A percentile compares a stretch with the other conserved stretches of the same genome.
Evolutionary conservation across 176 grass and related monocot genomes (phyloP).

Genomic region (Carex littledalei): DNA sequence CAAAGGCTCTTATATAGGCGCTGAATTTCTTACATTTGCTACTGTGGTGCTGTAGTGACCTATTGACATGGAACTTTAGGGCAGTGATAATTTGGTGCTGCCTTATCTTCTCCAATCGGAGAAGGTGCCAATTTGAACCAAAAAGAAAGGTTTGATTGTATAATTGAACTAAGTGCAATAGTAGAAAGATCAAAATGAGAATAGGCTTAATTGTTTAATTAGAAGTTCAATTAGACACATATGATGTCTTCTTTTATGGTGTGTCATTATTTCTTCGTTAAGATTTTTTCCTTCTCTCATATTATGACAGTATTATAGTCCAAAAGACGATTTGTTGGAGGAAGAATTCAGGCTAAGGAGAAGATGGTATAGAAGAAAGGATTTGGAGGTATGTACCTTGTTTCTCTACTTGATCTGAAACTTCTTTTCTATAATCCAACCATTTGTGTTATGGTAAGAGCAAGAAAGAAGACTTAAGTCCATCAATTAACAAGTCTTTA

Average conservation of each 20-base stretch:
- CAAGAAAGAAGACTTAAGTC: neutral
- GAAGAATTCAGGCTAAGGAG: slow-evolving; percentile 85
- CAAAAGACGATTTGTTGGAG: slow-evolving; percentile 87
- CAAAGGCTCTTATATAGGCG: too few relatives aligned
- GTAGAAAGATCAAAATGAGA: neutral
- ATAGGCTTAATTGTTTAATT: neutral
- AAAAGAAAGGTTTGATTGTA: neutral
- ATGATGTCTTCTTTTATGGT: too few relatives aligned
- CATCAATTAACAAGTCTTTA: neutral
- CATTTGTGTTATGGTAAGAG: neutral
- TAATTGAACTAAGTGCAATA: slow-evolving; percentile 1
- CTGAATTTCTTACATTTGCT: neutral
- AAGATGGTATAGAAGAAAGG: slow-evolving; percentile 92
- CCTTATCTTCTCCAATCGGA: neutral
- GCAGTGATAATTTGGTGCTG: neutral
- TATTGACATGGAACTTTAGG: neutral
- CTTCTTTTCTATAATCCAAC: neutral
- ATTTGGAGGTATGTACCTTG: slow-evolving; percentile 64
- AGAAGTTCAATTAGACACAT: too few relatives aligned
- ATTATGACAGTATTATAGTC: slow-evolving; percentile 43
- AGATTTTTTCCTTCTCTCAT: too few relatives aligned
- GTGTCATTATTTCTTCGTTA: too few relatives aligned
- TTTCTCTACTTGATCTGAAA: neutral
- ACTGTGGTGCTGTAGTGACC: neutral
- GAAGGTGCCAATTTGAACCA: neutral